Base-by-base conservation (phyloP, 805 yeast genomes). In the Tetrapisispora namnaoensis region DNA sequence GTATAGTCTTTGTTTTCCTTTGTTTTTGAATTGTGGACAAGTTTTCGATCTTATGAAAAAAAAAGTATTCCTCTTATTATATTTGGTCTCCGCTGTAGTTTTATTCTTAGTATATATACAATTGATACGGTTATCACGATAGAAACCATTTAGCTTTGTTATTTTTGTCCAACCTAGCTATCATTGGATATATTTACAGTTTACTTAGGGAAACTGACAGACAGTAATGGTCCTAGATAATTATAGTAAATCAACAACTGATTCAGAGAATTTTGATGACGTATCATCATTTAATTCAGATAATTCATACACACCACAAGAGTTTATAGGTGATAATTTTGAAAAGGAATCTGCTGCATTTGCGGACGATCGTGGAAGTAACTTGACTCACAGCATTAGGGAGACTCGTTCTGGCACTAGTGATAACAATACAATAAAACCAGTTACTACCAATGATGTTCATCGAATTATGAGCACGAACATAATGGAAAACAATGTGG, bases 231-330 rank as follows among this genome's bases (percentile, higher is more conserved):
- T 22, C 3, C 32, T 18, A 5, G 36, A 30, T 37, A 37, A 14
- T 3, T 16, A 20, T 28, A 34, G 34, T 21, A 45, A 18, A 32
- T 46, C 36, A 18, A 38, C 46, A 7, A 47, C 60, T 1, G 60
- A 52, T 24, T 47, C 49, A 27, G 59, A 22, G 22, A 45, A 57
- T 28, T 58, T 57, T 45, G 62, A 58, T 22, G 63, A 59, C 20
- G 49, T 59, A 13, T 59, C 63, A n/a, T 59, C 63, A 1, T 58
- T 59, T 36, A 57, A 61, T 3, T 58, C 63, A 1, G 48, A 57
- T 13, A 61, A 59, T 45, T 59, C 63, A 9, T 59, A 55, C 32
- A 51, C 55, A 39, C 62, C 62, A 18, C 58, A 59, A 46, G 57
- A 57, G 11, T 59, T 59, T 39, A 52, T 51, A n/a, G 59, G 61